These are phyloP conservation scores for Nitzschia sp. DNA, from an alignment of 108 stramenopile species.

Conservation along the genomic window DNA sequence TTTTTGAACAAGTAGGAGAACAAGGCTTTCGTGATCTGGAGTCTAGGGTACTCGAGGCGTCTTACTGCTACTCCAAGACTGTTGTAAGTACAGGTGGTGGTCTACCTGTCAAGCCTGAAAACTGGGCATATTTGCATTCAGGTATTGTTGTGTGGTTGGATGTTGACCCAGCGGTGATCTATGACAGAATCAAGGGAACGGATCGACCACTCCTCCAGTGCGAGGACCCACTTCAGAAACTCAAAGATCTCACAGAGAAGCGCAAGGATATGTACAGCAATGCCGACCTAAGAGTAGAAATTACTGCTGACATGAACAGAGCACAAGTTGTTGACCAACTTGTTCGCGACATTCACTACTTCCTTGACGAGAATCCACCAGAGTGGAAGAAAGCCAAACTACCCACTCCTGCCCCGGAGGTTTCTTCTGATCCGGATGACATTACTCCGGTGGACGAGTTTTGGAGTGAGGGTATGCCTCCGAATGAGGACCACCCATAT, in stretches of 20 bases:
- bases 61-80: conserved; percentile 82
- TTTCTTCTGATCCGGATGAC: too few relatives aligned
- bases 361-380: conserved; percentile 92
- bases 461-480: too few relatives aligned
- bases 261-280: conserved; percentile 69
- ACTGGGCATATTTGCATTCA: conserved; percentile 91
- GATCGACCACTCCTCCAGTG: conserved; percentile 84
- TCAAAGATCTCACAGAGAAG: conserved; percentile 60
- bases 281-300: conserved; percentile 76
- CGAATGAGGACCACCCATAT: too few relatives aligned
- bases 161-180: conserved; percentile 73
- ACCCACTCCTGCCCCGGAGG: too few relatives aligned
- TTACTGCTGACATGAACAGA: conserved; percentile 55
- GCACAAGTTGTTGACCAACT: conserved; percentile 50
- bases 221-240: conserved; percentile 65
- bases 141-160: conserved; percentile 93
- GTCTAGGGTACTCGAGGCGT: conserved; percentile 78
- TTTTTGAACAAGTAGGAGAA: conserved; percentile 88
- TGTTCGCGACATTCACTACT: conserved; percentile 71
- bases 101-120: conserved; percentile 59
- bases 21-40: conserved; percentile 86
- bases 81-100: conserved; percentile 88
- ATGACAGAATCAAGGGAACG: conserved; percentile 68
- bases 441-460: too few relatives aligned
- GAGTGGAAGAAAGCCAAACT: conserved; percentile 73